Evolutionary conservation across 2,329 filamentous ascomycete species (phyloP).

Genomic region (Sporothrix schenckii): DNA sequence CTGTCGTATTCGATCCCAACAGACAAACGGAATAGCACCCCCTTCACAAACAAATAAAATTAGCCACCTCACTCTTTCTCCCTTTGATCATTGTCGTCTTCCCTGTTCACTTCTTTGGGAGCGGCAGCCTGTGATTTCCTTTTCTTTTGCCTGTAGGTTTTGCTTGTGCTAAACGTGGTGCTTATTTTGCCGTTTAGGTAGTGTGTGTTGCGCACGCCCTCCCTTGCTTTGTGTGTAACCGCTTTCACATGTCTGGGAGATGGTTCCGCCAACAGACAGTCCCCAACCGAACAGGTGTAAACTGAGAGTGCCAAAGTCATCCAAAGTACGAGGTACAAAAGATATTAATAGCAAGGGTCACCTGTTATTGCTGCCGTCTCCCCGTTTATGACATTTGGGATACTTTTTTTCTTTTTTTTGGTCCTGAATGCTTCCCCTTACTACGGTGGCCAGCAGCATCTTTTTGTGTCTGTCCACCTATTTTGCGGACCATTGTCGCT

Average conservation of each 20-base stretch:
- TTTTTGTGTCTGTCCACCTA: too few relatives aligned
- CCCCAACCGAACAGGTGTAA: not conserved
- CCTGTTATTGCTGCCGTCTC: not conserved
- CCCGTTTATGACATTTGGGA: not conserved
- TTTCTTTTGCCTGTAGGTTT: not conserved
- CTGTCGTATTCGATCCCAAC: not conserved
- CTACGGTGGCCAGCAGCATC: too few relatives aligned
- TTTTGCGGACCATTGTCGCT: not conserved
- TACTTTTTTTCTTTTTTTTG: not conserved
- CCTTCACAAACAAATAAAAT: not conserved
- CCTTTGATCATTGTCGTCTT: not conserved
- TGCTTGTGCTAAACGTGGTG: not conserved
- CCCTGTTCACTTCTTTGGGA: not conserved
- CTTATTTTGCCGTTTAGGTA: not conserved
- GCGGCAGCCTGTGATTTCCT: not conserved
- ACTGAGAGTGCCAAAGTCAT: not conserved
- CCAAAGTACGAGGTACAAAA: too few relatives aligned
- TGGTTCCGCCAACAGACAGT: not conserved
- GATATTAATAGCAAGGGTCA: not conserved
- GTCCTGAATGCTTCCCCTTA: not conserved
- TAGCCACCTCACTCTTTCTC: slow-evolving; percentile 9
- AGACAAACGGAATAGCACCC: not conserved
- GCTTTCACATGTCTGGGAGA: slow-evolving; percentile 5
- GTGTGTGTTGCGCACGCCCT: not conserved
- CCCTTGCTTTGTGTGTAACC: not conserved